Evolutionary conservation across 2,329 filamentous ascomycete genomes (phyloP).

Genomic region (Sphaerulina vaccinii): DNA sequence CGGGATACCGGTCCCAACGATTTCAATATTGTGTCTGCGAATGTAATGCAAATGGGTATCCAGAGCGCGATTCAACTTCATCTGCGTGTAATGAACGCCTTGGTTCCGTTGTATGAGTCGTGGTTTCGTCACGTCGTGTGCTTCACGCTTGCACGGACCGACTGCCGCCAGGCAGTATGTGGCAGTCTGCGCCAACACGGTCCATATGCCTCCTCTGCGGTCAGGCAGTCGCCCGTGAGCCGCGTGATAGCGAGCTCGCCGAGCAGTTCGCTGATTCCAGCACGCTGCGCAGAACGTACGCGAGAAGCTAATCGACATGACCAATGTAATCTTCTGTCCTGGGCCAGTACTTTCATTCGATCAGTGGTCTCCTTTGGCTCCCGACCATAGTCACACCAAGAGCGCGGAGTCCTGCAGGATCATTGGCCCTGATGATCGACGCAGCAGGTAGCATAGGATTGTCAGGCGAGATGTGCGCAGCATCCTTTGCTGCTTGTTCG

Average conservation of each 20-base stretch:
- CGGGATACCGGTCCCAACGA: not conserved
- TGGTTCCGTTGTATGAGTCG: conserved; percentile 2
- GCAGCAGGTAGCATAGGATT: conserved; percentile 90
- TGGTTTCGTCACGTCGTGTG: not conserved
- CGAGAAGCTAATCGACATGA: not conserved
- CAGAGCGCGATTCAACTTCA: conserved; percentile 18
- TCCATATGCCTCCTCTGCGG: no score
- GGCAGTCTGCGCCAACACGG: not conserved
- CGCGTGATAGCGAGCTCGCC: not conserved
- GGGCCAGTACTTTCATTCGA: conserved; percentile 53
- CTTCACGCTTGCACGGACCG: not conserved
- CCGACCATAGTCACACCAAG: conserved; percentile 64
- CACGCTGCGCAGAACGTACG: not conserved
- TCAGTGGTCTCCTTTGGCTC: conserved; percentile 61
- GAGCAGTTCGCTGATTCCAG: not conserved
- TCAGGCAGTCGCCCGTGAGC: not conserved
- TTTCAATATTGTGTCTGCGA: not conserved
- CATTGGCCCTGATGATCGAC: conserved; percentile 75
- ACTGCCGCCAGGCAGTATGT: no score
- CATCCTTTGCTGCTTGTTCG: conserved; percentile 91
- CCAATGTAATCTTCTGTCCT: not conserved
- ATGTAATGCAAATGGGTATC: conserved; percentile 23
- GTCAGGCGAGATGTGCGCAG: conserved; percentile 80
- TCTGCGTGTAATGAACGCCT: not conserved
- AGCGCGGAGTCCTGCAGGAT: conserved; percentile 61